Evolutionary conservation across 345 rosid species (phyloP), one percentile per base, ranked within the genome.

Genomic region (Citrus unshiu): DNA sequence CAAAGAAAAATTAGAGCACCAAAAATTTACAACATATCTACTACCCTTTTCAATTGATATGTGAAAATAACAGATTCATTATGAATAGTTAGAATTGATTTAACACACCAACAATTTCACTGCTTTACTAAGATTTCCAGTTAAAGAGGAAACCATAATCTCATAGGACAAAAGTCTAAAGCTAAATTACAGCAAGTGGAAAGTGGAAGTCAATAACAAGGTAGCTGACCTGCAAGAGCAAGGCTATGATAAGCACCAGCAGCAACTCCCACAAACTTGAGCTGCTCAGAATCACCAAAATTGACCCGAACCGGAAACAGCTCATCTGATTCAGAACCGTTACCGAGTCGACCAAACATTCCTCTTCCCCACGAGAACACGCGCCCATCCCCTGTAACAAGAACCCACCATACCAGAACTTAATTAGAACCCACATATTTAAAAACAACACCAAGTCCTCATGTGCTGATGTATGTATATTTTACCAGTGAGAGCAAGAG

Each of bases 361-460:
- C 97, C 98, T 88, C 94, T 92, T 64, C 98, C 98, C 98, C 98
- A 95, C 0, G 98, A 79, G 81, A 87, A 91, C 81, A 93, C 95
- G 68, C 79, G 60, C 24, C 98, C 97, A 84, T 90, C 95, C 75
- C 97, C 98, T 95, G 75, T 74, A 83, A 77, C 19, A 37, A 27
- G 32, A 61, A n/a, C 43, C 63, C 68, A 24, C 57, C 57, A 25
- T 35, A 24, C 57, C 57, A 39, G 18, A 61, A 39, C 18, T 60
- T 39, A 2, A 60, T 29, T 49, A 27, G 2, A 18, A 70, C 16
- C 60, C 49, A 66, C 0, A 27, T 2, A 49, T 5, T 5, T 7
- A 2, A 19, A n/a, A 77, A 63, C 58, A 54, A 19, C 58, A 0
- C 22, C 58, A 54, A 16, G 58, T 54, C 0, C 2, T 18, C 22